Evolutionary conservation across 768 basidiomycete genomes (phyloP).

Genomic region (Lactifluus echinatus): DNA sequence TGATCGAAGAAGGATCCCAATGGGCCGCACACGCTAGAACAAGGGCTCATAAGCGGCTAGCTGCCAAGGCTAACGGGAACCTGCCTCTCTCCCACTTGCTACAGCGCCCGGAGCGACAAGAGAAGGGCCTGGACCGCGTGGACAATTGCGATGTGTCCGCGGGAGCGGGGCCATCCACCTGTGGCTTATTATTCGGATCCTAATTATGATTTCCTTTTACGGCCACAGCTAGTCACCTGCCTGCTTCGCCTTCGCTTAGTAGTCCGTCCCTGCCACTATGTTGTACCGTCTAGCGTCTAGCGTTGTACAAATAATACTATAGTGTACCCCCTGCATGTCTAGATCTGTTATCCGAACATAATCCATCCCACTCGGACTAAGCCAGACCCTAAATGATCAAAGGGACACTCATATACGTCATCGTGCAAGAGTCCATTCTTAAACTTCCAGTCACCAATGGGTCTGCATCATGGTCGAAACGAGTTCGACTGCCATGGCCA

Average conservation of each 20-base stretch:
- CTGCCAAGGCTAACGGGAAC: slow-evolving; percentile 17
- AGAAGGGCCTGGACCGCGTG: not conserved
- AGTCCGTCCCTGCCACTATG: too few species aligned
- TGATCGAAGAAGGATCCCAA: slow-evolving; percentile 47
- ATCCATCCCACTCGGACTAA: not conserved
- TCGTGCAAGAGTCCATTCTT: not conserved
- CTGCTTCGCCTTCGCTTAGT: too few species aligned
- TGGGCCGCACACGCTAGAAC: slow-evolving; percentile 54
- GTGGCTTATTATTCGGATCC: not conserved
- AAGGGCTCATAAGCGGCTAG: slow-evolving; percentile 44
- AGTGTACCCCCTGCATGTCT: too few species aligned
- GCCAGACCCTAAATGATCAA: too few species aligned
- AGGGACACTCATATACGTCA: too few species aligned
- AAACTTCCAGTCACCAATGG: not conserved
- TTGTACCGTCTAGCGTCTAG: too few species aligned
- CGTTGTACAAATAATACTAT: too few species aligned
- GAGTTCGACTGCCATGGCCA: not conserved
- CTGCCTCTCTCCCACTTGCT: not conserved
- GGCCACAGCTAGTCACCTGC: too few species aligned
- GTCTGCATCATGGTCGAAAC: not conserved
- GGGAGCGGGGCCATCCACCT: too few species aligned
- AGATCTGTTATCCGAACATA: too few species aligned
- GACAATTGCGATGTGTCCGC: too few species aligned
- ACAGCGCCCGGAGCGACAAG: not conserved
- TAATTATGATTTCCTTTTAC: too few species aligned